phyloP scores from a whole-genome alignment of 2,329 filamentous ascomycete species.

The Colletotrichum sp. region DNA sequence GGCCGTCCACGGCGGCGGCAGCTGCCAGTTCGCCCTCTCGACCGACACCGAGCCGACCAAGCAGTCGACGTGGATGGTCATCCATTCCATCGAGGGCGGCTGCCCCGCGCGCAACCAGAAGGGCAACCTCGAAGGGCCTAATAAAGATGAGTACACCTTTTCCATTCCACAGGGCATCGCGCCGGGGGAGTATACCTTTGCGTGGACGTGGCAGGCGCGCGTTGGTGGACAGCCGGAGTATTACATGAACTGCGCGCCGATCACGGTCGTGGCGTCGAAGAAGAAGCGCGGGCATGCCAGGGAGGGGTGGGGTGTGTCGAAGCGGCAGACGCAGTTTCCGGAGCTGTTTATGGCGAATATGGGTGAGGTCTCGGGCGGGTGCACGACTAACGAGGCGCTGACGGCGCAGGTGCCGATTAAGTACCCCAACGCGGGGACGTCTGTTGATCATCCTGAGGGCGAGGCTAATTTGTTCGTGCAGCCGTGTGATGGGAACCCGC shows the following conservation, averaged over 20 bases:
- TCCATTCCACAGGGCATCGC: background rate
- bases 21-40: constrained; percentile 10
- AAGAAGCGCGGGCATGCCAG: background rate
- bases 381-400: constrained; percentile 10
- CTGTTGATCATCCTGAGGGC: constrained; percentile 3
- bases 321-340: background rate
- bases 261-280: background rate
- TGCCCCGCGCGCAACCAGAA: constrained; percentile 13
- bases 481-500: constrained; percentile 5
- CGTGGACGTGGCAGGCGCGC: constrained; percentile 13
- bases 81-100: constrained; percentile 14
- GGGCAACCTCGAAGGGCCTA: constrained; percentile 11
- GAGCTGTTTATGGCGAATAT: constrained; percentile 17
- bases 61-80: constrained; percentile 12
- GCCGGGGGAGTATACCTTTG: constrained; percentile 14
- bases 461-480: constrained; percentile 4
- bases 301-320: background rate
- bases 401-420: background rate
- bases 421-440: background rate
- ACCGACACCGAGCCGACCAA: constrained; percentile 2
- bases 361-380: background rate
- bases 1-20: constrained; percentile 13
- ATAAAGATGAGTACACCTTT: constrained; percentile 12
- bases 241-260: constrained; percentile 18
- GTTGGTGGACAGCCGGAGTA: constrained; percentile 7